Conservation (phyloP, 1,139 yeast species). For the Blastobotrys illinoisensis region DNA sequence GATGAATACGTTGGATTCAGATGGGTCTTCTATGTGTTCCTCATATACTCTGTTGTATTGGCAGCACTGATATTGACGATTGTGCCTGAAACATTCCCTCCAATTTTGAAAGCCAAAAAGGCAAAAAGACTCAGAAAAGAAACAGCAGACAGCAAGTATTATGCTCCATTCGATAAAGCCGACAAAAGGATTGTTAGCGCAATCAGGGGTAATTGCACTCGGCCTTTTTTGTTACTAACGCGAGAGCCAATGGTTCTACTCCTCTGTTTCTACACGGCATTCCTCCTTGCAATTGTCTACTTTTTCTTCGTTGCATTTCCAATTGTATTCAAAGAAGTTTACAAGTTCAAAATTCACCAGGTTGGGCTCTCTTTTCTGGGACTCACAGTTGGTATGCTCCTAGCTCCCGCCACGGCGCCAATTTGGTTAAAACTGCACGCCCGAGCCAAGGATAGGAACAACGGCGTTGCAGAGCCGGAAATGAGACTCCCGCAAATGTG, state of each 20-base stretch:
- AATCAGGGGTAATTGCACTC: constrained; percentile 48
- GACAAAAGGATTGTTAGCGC: constrained; percentile 39
- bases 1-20: constrained; percentile 47
- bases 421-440: constrained; percentile 16
- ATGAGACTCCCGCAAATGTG: constrained; percentile 46
- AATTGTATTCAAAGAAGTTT: constrained; percentile 45
- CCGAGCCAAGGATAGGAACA: constrained; percentile 18
- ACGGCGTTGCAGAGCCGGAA: constrained; percentile 45
- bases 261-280: constrained; percentile 58
- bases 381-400: constrained; percentile 40
- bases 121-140: constrained; percentile 30
- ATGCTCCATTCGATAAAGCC: constrained; percentile 37
- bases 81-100: constrained; percentile 72
- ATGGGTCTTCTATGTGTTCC: constrained; percentile 59
- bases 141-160: constrained; percentile 23
- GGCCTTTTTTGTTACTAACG: constrained; percentile 49
- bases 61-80: constrained; percentile 37
- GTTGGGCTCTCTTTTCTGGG: constrained; percentile 53
- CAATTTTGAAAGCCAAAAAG: constrained; percentile 52
- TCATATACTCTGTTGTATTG: constrained; percentile 62
- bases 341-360: constrained; percentile 35
- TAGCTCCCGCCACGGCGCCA: constrained; percentile 22
- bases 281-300: constrained; percentile 54
- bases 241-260: constrained; percentile 58
- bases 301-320: constrained; percentile 62